phyloP scores from a whole-genome alignment of 2,329 filamentous ascomycete genomes.

The Xylaria sp. region DNA sequence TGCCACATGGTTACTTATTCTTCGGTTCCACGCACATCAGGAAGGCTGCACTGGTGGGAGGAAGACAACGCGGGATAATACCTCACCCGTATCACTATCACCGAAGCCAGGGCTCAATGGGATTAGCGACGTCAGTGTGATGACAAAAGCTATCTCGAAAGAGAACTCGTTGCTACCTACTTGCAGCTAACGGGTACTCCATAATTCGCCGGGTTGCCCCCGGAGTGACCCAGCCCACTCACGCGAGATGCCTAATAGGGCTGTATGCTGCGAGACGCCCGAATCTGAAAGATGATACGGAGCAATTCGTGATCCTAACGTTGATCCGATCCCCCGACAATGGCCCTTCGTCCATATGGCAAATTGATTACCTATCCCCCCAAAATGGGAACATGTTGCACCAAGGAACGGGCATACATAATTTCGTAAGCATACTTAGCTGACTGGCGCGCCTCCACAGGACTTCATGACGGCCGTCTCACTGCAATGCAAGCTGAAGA shows the following conservation, averaged over 20 bases:
- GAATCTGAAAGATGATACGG: slow-evolving; percentile 26
- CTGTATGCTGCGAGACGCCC: slow-evolving; percentile 32
- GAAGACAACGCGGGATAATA: slow-evolving; percentile 16
- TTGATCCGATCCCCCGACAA: slow-evolving; percentile 4
- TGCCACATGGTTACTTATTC: slow-evolving; percentile 21
- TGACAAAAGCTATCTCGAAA: slow-evolving; percentile 24
- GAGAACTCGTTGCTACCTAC: slow-evolving; percentile 1
- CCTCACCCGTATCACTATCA: slow-evolving; percentile 28
- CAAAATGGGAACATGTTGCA: slow-evolving; percentile 1
- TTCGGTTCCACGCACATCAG: slow-evolving; percentile 9
- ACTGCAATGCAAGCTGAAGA: slow-evolving; percentile 72
- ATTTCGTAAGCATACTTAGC: slow-evolving; percentile 18
- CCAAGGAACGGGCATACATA: not conserved
- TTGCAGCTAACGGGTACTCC: slow-evolving; percentile 30
- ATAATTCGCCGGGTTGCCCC: slow-evolving; percentile 29
- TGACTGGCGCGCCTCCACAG: slow-evolving; percentile 53
- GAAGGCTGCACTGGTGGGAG: slow-evolving; percentile 13
- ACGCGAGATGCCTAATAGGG: slow-evolving; percentile 33
- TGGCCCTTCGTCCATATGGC: not conserved
- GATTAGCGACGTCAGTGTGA: slow-evolving; percentile 25
- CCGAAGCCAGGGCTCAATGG: slow-evolving; percentile 5
- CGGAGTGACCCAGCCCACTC: slow-evolving; percentile 30
- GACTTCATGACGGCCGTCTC: slow-evolving; percentile 81
- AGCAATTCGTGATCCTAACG: slow-evolving; percentile 13
- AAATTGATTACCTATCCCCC: not conserved